Evolutionary conservation across 2,329 filamentous ascomycete genomes (phyloP), one percentile per base, ranked within the genome.

Genomic region (Diaporthe vaccinii): DNA sequence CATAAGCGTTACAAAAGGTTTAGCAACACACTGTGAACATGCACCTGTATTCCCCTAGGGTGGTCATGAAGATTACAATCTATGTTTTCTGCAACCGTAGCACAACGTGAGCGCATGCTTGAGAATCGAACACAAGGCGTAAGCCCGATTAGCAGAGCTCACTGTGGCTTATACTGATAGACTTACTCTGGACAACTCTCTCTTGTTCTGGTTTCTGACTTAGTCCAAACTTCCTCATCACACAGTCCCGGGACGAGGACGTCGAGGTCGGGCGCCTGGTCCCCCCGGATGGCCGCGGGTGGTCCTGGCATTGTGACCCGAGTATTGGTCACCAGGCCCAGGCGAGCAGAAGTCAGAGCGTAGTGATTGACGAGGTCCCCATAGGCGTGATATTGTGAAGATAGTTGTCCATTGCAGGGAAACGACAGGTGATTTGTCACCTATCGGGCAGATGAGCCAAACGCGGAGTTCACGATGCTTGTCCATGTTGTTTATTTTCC

Each of bases 181-280:
- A n/a, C n/a, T n/a, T n/a, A n/a, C n/a, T n/a, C n/a, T n/a, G n/a
- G n/a, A n/a, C n/a, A n/a, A n/a, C n/a, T n/a, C n/a, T n/a, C n/a
- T n/a, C n/a, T n/a, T n/a, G n/a, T n/a, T n/a, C n/a, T n/a, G n/a
- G n/a, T n/a, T n/a, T n/a, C n/a, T n/a, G n/a, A n/a, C n/a, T n/a
- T n/a, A n/a, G n/a, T n/a, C n/a, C n/a, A n/a, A n/a, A n/a, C n/a
- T n/a, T n/a, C n/a, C n/a, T n/a, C n/a, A n/a, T n/a, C n/a, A n/a
- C n/a, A n/a, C n/a, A n/a, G n/a, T n/a, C n/a, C n/a, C 14, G 31
- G 31, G 65, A 41, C 65, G 65, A 68, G 34, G 65, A 68, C 9
- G 46, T 53, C 31, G 65, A 68, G 46, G 65, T 15, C n/a, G 46
- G 65, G 46, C 65, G 65, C 31, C 65, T 68, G 12, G 65, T 68